Conservation (phyloP, 129 eudicot species). For the Heracleum sosnowskyi region DNA sequence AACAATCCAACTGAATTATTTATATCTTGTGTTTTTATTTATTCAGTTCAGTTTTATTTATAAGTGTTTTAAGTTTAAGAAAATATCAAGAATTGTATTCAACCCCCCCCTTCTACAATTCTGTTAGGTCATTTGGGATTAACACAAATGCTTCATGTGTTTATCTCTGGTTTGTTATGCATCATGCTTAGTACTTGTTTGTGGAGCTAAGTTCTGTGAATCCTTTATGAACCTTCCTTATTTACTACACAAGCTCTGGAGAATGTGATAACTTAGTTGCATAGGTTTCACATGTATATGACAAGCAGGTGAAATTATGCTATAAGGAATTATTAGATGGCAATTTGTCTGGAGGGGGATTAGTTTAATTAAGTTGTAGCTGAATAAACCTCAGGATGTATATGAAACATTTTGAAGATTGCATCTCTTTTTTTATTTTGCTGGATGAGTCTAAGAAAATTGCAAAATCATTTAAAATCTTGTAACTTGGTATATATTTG, state of each 20-base stretch:
- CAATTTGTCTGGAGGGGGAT: neutral
- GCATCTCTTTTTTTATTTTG: neutral
- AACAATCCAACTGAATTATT: too few species aligned
- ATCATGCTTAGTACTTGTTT: neutral
- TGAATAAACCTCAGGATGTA: neutral
- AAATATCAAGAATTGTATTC: too few species aligned
- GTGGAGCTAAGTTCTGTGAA: neutral
- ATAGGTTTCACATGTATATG: neutral
- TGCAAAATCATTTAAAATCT: neutral
- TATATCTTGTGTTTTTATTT: too few species aligned
- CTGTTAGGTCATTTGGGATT: too few species aligned
- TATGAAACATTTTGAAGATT: neutral
- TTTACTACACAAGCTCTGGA: neutral
- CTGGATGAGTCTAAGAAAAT: neutral
- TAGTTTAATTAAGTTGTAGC: neutral
- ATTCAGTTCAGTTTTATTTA: too few species aligned
- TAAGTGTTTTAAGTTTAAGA: too few species aligned
- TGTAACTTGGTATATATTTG: neutral
- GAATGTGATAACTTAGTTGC: neutral
- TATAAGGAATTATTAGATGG: neutral
- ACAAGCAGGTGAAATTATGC: neutral
- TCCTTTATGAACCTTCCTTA: neutral
- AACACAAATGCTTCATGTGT: slow-evolving; percentile 2
- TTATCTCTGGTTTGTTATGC: neutral
- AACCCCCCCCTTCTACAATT: too few species aligned